phyloP scores from a whole-genome alignment of 78 protist species.

The Dictyostelium purpureum region DNA sequence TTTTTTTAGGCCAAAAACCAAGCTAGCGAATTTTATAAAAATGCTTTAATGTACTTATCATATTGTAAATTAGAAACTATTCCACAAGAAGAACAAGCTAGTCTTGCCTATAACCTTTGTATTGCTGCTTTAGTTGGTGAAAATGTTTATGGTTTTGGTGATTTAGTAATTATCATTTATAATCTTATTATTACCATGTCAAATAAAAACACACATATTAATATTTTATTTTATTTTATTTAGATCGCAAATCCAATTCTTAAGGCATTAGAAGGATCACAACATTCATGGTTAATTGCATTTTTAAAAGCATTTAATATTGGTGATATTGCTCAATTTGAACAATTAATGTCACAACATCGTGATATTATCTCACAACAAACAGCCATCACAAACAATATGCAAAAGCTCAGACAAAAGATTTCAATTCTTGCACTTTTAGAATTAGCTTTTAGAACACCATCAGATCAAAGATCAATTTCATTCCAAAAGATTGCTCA shows the following conservation, averaged over 20 bases:
- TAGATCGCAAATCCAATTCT: conserved; percentile 82
- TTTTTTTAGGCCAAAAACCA: conserved; percentile 28
- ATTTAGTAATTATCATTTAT: conserved; percentile 61
- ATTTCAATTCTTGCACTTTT: conserved; percentile 84
- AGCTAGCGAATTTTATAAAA: conserved; percentile 74
- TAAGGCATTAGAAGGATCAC: conserved; percentile 77
- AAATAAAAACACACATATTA: neutral
- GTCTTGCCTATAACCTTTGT: conserved; percentile 86
- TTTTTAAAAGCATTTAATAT: conserved; percentile 83
- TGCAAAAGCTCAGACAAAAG: conserved; percentile 72
- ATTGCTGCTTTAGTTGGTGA: conserved; percentile 89
- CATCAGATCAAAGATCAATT: conserved; percentile 77
- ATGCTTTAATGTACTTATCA: conserved; percentile 80
- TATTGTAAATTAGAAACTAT: conserved; percentile 84
- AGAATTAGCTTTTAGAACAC: conserved; percentile 84
- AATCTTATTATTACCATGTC: neutral
- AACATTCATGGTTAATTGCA: conserved; percentile 78
- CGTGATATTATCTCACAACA: conserved; percentile 29
- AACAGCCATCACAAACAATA: conserved; percentile 75
- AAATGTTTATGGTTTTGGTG: conserved; percentile 88
- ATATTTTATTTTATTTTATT: neutral
- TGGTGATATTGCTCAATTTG: conserved; percentile 82
- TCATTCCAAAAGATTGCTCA: conserved; percentile 77
- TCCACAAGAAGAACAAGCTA: conserved; percentile 19
- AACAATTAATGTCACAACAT: conserved; percentile 31